phyloP scores from a whole-genome alignment of 768 basidiomycete species.

The Cytidiella melzeri region DNA sequence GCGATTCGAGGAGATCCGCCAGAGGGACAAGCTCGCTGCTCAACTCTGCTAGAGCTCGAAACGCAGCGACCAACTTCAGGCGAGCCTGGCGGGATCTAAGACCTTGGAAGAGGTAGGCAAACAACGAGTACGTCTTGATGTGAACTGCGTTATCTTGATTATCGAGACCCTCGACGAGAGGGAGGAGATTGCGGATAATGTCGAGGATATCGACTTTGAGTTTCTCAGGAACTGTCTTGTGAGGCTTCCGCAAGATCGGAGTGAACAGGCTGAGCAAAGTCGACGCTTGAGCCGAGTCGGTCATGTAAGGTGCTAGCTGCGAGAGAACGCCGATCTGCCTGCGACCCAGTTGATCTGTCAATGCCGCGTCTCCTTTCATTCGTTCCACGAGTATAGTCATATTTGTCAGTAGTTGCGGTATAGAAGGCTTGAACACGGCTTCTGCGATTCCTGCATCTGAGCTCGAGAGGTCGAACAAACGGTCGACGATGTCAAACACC shows the following conservation, averaged over 20 bases:
- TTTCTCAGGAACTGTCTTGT: constrained; percentile 76
- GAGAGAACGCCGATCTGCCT: constrained; percentile 82
- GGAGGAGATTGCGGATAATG: constrained; percentile 60
- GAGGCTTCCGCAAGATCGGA: constrained; percentile 74
- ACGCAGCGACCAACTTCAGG: constrained; percentile 58
- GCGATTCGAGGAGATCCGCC: constrained; percentile 49
- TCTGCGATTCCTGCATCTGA: constrained; percentile 45
- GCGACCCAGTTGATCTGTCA: constrained; percentile 64
- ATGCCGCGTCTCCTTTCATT: constrained; percentile 41
- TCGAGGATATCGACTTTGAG: constrained; percentile 77
- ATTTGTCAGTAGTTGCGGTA: constrained; percentile 64
- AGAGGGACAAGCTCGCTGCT: constrained; percentile 42
- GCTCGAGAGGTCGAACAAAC: constrained; percentile 50
- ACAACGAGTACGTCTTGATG: constrained; percentile 50
- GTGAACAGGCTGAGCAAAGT: constrained; percentile 66
- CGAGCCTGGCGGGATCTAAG: constrained; percentile 70
- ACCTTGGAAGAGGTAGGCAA: constrained; percentile 73
- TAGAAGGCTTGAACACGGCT: constrained; percentile 58
- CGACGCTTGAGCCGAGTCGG: constrained; percentile 64
- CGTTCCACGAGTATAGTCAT: constrained; percentile 64
- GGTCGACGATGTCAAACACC: constrained; percentile 82
- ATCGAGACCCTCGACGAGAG: constrained; percentile 57
- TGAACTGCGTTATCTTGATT: constrained; percentile 39
- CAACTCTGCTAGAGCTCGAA: constrained; percentile 44
- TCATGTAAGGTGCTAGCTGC: constrained; percentile 66